These are phyloP conservation scores for Multifurca ochricompacta DNA, from an alignment of 768 basidiomycete species.

Conservation along the genomic window DNA sequence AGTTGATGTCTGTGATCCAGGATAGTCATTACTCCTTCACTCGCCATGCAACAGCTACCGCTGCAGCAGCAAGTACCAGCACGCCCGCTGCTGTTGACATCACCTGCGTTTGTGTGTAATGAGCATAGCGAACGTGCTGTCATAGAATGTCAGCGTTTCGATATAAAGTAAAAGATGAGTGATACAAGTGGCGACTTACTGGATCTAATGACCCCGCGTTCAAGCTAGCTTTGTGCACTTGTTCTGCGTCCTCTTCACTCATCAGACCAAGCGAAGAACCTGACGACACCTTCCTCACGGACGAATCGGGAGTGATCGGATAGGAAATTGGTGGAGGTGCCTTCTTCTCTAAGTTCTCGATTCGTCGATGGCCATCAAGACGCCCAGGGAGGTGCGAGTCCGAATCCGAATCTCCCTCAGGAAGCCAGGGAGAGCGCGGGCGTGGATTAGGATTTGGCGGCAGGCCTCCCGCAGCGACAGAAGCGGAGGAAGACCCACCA, in stretches of 20 bases:
- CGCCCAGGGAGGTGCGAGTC: conserved; percentile 17
- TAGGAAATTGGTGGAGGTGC: conserved; percentile 4
- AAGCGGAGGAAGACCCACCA: conserved; percentile 20
- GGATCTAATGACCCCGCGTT: conserved; percentile 3
- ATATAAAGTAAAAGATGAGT: background rate
- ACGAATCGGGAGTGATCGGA: conserved; percentile 20
- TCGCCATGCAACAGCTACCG: conserved; percentile 21
- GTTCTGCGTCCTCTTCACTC: conserved; percentile 17
- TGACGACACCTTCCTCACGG: conserved; percentile 19
- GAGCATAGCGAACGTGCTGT: background rate
- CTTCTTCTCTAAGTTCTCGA: conserved; percentile 13
- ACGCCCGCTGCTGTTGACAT: conserved; percentile 21
- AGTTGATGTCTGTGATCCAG: background rate
- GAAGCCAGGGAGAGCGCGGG: conserved; percentile 20
- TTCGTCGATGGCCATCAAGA: conserved; percentile 6
- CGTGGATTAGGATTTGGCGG: conserved; percentile 15
- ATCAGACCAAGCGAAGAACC: conserved; percentile 14
- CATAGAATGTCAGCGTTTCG: background rate
- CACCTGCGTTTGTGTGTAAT: conserved; percentile 11
- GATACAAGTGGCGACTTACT: background rate
- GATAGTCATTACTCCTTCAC: conserved; percentile 17
- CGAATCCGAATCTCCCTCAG: conserved; percentile 19
- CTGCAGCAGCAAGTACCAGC: conserved; percentile 20
- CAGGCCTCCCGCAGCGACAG: conserved; percentile 19
- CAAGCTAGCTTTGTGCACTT: conserved; percentile 3